Conservation (phyloP, 345 rosid species). For the Melaleuca alternifolia region DNA sequence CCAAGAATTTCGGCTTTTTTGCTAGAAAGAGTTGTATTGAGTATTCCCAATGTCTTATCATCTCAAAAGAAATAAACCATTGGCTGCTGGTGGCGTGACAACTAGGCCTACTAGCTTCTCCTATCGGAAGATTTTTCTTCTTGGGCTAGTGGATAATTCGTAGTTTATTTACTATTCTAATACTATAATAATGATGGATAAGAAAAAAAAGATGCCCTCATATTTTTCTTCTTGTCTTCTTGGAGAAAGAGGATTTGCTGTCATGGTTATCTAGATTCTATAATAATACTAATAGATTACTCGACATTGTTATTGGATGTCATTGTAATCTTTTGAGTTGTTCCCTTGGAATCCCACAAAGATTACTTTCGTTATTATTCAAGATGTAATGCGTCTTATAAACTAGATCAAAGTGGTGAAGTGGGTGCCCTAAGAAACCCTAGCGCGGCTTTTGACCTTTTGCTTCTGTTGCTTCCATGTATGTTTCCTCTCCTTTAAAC, state of each 20-base stretch:
- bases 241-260: neutral
- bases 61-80: neutral
- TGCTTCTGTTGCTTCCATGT: neutral
- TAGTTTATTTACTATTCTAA: neutral
- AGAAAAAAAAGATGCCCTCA: neutral
- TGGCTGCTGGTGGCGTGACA: neutral
- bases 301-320: neutral
- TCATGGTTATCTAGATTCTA: neutral
- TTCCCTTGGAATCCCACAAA: neutral
- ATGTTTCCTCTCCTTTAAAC: neutral
- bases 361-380: neutral
- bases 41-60: neutral
- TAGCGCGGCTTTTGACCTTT: neutral
- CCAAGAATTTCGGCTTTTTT: constrained; percentile 19
- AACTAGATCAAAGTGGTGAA: neutral
- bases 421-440: neutral
- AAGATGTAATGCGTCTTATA: neutral
- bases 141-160: neutral
- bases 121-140: neutral
- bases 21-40: neutral
- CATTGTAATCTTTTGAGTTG: neutral
- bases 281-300: neutral
- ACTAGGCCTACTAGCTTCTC: neutral
- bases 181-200: neutral
- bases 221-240: neutral